A percentile compares a stretch with the other conserved stretches of the same genome.
These are phyloP conservation scores for Onygenales sp. DNA, from an alignment of 2,329 filamentous ascomycete genomes.

Conservation along the genomic window DNA sequence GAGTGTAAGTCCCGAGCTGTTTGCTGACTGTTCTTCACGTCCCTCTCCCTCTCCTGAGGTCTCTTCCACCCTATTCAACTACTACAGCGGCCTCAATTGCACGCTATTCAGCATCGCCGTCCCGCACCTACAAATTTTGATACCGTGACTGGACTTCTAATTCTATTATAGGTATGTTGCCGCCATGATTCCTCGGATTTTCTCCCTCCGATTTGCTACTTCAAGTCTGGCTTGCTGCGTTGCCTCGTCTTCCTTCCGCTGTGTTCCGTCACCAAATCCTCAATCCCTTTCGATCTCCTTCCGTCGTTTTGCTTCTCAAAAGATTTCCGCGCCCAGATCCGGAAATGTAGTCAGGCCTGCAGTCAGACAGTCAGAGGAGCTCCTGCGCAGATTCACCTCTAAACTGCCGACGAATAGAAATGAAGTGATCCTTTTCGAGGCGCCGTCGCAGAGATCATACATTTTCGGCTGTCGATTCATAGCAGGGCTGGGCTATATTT, in stretches of 20 bases:
- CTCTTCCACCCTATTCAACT: too few relatives aligned
- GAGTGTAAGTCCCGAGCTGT: background rate
- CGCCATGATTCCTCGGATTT: background rate
- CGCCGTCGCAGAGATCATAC: conserved; percentile 55
- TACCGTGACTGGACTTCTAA: background rate
- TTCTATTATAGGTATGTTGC: background rate
- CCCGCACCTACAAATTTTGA: background rate
- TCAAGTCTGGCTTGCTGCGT: background rate
- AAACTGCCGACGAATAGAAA: conserved; percentile 46
- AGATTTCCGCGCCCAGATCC: background rate
- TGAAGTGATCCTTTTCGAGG: conserved; percentile 54
- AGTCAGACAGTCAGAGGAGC: background rate
- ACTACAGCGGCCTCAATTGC: too few relatives aligned
- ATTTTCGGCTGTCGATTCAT: conserved; percentile 51
- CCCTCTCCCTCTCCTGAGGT: background rate
- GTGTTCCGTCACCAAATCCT: background rate
- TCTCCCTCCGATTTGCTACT: background rate
- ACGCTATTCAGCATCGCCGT: background rate
- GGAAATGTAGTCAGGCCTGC: background rate
- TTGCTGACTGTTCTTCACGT: background rate
- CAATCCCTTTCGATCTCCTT: background rate
- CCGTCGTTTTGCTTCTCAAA: background rate
- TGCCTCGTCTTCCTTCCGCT: background rate
- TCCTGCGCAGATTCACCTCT: conserved; percentile 9
- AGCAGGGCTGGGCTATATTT: conserved; percentile 44